A percentile compares a stretch with the other conserved stretches of the same genome.
These are phyloP conservation scores for Geoglossum glabrum DNA, from an alignment of 495 filamentous ascomycete species.

Conservation along the genomic window DNA sequence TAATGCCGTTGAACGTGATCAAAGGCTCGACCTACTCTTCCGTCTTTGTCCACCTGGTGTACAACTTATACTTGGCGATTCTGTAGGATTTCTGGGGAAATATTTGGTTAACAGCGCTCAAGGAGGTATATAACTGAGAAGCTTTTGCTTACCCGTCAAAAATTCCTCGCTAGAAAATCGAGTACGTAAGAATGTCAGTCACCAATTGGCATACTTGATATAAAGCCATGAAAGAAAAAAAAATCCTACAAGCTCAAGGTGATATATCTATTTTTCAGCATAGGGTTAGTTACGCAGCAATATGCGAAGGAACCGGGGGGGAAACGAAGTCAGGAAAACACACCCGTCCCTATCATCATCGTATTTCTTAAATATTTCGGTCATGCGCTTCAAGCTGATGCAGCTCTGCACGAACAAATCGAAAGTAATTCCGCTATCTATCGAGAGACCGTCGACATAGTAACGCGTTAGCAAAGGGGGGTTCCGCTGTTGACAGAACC, in stretches of 20 bases:
- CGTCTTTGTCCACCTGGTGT: background rate
- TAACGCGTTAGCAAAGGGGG: too few relatives aligned
- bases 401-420: slow-evolving; percentile 97
- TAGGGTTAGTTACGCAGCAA: background rate
- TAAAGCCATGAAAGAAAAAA: background rate
- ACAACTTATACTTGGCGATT: background rate
- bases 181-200: background rate
- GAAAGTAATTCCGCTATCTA: slow-evolving; percentile 58
- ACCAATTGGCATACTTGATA: background rate
- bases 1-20: too few relatives aligned
- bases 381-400: slow-evolving; percentile 93
- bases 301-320: background rate
- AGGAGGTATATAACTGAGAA: background rate
- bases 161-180: slow-evolving; percentile 35
- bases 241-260: slow-evolving; percentile 41
- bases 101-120: background rate
- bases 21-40: background rate
- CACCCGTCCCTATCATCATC: slow-evolving; percentile 85
- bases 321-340: slow-evolving; percentile 23
- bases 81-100: background rate
- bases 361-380: slow-evolving; percentile 97
- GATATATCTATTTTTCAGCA: slow-evolving; percentile 29
- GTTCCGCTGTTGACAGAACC: too few relatives aligned
- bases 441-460: background rate
- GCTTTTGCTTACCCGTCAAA: slow-evolving; percentile 34